Evolutionary conservation across 345 rosid species (phyloP).

Genomic region (Gossypium mustelinum): DNA sequence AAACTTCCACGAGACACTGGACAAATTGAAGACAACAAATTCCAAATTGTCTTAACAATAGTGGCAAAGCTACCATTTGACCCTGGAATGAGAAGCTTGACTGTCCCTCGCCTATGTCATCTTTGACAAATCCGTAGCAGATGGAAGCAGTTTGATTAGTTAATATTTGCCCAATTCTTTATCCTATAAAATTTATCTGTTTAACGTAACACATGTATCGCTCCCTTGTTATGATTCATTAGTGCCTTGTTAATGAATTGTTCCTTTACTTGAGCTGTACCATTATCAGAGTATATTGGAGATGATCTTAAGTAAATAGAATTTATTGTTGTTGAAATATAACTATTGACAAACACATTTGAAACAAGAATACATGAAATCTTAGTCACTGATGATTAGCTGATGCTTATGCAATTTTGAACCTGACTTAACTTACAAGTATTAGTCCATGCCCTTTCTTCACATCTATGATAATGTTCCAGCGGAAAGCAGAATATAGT

Average conservation of each 20-base stretch:
- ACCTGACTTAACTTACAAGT: conserved; percentile 15
- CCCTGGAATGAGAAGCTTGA: neutral
- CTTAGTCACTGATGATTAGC: too few species aligned
- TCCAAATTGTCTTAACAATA: neutral
- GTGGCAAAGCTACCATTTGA: neutral
- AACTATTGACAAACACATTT: too few species aligned
- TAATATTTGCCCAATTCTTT: conserved; percentile 9
- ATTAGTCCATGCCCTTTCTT: conserved; percentile 32
- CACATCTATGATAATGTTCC: conserved; percentile 36
- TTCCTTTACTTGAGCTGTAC: neutral
- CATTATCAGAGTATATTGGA: too few species aligned
- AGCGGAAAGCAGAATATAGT: neutral
- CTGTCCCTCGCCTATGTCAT: neutral
- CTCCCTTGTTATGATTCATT: neutral
- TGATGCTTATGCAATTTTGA: too few species aligned
- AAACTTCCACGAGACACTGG: neutral
- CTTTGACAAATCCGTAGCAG: neutral
- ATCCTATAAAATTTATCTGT: neutral
- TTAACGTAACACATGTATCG: neutral
- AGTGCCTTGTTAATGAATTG: neutral
- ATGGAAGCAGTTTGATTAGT: neutral
- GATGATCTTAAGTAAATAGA: too few species aligned
- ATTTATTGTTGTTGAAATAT: too few species aligned
- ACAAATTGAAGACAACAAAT: neutral
- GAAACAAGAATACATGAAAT: too few species aligned